Evolutionary conservation across 495 filamentous ascomycete species (phyloP).

Genomic region (Bombardia bombarda): DNA sequence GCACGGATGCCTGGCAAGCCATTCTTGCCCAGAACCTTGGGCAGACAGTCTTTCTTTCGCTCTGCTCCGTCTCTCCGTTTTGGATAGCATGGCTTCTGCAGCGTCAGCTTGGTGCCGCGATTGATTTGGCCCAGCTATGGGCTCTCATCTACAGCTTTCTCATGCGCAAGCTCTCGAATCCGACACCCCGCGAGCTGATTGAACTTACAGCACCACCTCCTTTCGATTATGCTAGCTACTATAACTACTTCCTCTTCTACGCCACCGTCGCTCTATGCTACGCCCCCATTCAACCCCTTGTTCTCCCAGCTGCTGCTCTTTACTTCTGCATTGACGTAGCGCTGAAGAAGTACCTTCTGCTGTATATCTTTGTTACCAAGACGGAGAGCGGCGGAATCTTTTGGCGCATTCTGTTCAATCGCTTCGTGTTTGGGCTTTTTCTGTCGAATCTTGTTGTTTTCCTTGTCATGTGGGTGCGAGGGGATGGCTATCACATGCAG

Average conservation of each 20-base stretch:
- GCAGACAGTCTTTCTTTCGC: slow-evolving; percentile 50
- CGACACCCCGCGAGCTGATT: slow-evolving; percentile 88
- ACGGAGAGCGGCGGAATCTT: slow-evolving; percentile 91
- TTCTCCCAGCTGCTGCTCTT: slow-evolving; percentile 79
- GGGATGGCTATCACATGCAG: slow-evolving; percentile 43
- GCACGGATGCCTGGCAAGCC: slow-evolving; percentile 56
- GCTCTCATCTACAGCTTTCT: slow-evolving; percentile 74
- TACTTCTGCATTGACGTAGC: slow-evolving; percentile 85
- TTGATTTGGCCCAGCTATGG: slow-evolving; percentile 81
- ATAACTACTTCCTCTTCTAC: slow-evolving; percentile 95
- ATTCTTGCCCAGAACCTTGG: slow-evolving; percentile 57
- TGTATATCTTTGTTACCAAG: slow-evolving; percentile 95
- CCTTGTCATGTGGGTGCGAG: slow-evolving; percentile 57
- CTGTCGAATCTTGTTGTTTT: slow-evolving; percentile 74
- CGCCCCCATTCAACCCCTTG: slow-evolving; percentile 78
- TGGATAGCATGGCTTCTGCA: slow-evolving; percentile 93
- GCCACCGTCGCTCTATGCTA: slow-evolving; percentile 83
- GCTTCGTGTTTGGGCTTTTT: slow-evolving; percentile 74
- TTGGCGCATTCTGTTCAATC: slow-evolving; percentile 88
- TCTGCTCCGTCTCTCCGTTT: slow-evolving; percentile 78
- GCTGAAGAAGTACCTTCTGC: slow-evolving; percentile 88
- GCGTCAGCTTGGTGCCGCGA: slow-evolving; percentile 81
- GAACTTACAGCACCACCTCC: slow-evolving; percentile 86
- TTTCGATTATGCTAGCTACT: slow-evolving; percentile 94
- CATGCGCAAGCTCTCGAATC: slow-evolving; percentile 70